phyloP scores from a whole-genome alignment of 2,329 filamentous ascomycete species.

The Fusarium sambucinum region DNA sequence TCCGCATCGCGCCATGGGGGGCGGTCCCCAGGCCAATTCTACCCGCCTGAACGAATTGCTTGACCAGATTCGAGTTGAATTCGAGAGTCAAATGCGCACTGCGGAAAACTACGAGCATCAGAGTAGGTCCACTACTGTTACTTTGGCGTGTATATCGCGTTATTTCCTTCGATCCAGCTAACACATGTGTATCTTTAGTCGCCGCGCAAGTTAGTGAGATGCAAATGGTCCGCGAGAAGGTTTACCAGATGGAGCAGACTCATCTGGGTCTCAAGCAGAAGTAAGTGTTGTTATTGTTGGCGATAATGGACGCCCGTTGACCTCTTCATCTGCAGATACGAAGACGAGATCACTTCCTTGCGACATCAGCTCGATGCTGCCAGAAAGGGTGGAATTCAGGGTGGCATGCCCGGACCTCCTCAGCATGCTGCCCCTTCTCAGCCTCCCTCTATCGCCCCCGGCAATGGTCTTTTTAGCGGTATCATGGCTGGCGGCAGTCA shows the following conservation, averaged over 20 bases:
- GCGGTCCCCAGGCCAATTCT: conserved; percentile 68
- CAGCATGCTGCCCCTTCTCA: conserved; percentile 84
- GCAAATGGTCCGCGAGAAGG: conserved; percentile 92
- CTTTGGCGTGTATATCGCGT: conserved; percentile 17
- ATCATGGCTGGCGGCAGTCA: conserved; percentile 94
- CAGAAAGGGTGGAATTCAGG: conserved; percentile 70
- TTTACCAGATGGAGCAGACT: conserved; percentile 91
- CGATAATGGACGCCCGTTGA: conserved; percentile 7
- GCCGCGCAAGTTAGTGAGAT: conserved; percentile 93
- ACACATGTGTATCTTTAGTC: conserved; percentile 66
- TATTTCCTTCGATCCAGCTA: conserved; percentile 38
- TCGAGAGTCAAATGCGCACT: conserved; percentile 84
- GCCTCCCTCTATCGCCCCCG: conserved; percentile 89
- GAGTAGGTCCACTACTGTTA: conserved; percentile 71
- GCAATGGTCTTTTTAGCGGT: conserved; percentile 91
- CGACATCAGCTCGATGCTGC: conserved; percentile 87
- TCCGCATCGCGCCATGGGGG: conserved; percentile 86
- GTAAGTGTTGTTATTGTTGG: conserved; percentile 64
- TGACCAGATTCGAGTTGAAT: conserved; percentile 90
- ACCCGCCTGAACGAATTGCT: conserved; percentile 89
- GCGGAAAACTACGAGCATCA: conserved; percentile 92
- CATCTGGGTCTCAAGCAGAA: conserved; percentile 92
- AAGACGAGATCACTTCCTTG: conserved; percentile 87
- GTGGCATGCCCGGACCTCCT: conserved; percentile 74
- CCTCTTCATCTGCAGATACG: conserved; percentile 74